These are phyloP conservation scores for Xylariales sp. DNA, from an alignment of 2,329 filamentous ascomycete genomes.

Conservation along the genomic window DNA sequence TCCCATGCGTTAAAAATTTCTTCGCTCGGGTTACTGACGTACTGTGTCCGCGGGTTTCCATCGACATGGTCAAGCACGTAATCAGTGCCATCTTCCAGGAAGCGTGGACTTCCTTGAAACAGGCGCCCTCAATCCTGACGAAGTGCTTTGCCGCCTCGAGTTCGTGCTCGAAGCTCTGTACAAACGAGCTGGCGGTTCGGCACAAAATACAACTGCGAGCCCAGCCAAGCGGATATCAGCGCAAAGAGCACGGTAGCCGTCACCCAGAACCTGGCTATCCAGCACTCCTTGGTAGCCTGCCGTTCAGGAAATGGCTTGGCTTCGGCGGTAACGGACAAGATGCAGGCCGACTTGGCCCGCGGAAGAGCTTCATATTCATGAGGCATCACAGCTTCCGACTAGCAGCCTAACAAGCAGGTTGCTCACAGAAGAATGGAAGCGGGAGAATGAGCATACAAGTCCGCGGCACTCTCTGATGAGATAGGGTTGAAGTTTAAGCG, in stretches of 20 bases:
- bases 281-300: background rate
- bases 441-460: background rate
- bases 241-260: background rate
- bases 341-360: background rate
- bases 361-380: slow-evolving; percentile 1
- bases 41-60: background rate
- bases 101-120: background rate
- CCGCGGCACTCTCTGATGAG: background rate
- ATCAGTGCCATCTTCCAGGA: slow-evolving; percentile 1
- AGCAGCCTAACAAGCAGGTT: background rate
- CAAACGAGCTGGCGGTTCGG: background rate
- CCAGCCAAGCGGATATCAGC: slow-evolving; percentile 1
- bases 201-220: background rate
- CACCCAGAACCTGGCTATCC: background rate
- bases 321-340: background rate
- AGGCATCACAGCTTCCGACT: background rate
- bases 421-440: background rate
- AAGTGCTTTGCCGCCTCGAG: background rate
- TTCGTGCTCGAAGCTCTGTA: background rate
- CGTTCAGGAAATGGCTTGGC: background rate
- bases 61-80: background rate
- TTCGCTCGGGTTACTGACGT: slow-evolving; percentile 1
- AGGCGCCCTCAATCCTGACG: slow-evolving; percentile 1
- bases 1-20: background rate
- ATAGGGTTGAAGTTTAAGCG: background rate